Conservation (phyloP, 371 early-diverging fungal genomes). For the Umbelopsis sp. region DNA sequence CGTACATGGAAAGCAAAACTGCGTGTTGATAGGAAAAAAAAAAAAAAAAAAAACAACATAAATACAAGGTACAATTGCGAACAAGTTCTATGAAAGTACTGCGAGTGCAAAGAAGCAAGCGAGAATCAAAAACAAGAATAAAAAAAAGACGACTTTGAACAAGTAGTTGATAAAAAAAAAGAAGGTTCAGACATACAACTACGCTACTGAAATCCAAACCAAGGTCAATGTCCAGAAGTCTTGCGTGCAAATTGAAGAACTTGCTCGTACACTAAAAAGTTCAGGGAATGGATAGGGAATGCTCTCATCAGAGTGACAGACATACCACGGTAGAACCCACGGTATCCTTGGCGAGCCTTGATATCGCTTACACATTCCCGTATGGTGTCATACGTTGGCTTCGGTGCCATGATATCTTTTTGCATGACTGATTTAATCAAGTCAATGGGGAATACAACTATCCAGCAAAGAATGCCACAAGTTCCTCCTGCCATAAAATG, state of each 20-base stretch:
- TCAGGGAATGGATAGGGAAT: conserved; percentile 82
- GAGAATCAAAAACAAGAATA: not conserved
- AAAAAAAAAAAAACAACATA: not conserved
- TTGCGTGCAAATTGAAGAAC: conserved; percentile 40
- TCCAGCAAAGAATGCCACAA: conserved; percentile 80
- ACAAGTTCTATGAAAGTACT: not conserved
- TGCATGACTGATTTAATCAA: conserved; percentile 76
- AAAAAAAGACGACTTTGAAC: not conserved
- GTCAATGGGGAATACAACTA: conserved; percentile 81
- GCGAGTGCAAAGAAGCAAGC: not conserved
- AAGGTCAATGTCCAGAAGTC: not conserved
- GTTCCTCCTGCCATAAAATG: conserved; percentile 77
- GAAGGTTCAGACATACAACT: not conserved
- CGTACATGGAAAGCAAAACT: too few species aligned
- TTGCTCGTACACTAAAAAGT: conserved; percentile 80
- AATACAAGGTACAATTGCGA: not conserved
- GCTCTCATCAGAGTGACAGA: conserved; percentile 77
- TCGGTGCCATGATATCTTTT: conserved; percentile 65
- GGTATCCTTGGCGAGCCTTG: conserved; percentile 54
- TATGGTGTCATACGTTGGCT: conserved; percentile 47
- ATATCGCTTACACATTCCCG: conserved; percentile 61
- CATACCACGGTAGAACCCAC: conserved; percentile 75
- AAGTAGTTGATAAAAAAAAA: not conserved
- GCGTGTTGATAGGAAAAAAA: not conserved
- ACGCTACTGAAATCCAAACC: not conserved